Evolutionary conservation across 805 yeast species (phyloP), one percentile per base, ranked within the genome.

Genomic region (Metahyphopichia silvanorum): DNA sequence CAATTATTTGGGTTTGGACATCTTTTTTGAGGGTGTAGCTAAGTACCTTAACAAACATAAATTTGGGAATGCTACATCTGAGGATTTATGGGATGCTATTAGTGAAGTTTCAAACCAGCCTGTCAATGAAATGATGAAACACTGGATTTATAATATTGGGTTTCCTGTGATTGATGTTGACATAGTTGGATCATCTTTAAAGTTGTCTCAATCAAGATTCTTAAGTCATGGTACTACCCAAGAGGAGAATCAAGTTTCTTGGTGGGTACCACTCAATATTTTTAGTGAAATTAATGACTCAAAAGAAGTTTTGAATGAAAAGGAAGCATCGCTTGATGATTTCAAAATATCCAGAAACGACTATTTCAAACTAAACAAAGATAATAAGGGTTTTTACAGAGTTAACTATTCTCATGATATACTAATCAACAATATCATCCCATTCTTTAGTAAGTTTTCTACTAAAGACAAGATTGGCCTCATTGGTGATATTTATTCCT

Each of bases 61-160:
- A 46, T 86, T 64, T 50, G 76, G 76, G 25, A 86, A 86, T 62
- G 87, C 93, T 17, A 77, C 76, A 20, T 81, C 93, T 25, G 70
- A 67, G 25, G 89, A 86, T 45, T 69, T 86, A 38, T 86, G 93
- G 88, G 59, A 60, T 27, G 75, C 85, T 3, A 63, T 86, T 19
- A 60, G 79, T 32, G 81, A 73, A 34, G 83, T 69, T 10, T 69
- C 84, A 3, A 83, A 83, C 16, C 60, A 70, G 47, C 79, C 85
- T 32, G 75, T 86, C 23, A 65, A 66, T 38, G 35, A 52, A 16
- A 69, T 78, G 49, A 80, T 86, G 80, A 72, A 73, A 37, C 63
- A 74, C 14, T 86, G 95, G 95, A 82, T 83, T 43, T 67, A 72
- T 33, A 70, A 77, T 39, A 73, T 81, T 31, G 95, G 95, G 4